Conservation (phyloP, 2,329 filamentous ascomycete genomes). For the Cladosporium phlei region DNA sequence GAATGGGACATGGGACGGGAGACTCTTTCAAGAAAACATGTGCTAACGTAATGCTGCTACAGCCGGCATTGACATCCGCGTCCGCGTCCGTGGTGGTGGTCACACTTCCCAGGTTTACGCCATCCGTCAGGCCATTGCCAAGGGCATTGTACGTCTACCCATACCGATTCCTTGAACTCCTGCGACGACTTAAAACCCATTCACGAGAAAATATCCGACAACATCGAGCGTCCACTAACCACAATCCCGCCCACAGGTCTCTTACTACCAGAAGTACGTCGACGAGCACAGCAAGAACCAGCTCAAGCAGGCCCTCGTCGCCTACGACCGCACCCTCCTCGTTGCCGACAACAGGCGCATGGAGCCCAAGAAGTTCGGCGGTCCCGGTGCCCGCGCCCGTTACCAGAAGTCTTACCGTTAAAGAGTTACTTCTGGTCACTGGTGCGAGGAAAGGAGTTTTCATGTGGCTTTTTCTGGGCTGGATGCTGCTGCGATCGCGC, state of each 20-base stretch:
- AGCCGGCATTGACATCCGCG: conserved; percentile 90
- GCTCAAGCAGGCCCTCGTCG: conserved; percentile 92
- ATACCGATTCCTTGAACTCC: background rate
- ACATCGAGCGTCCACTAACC: conserved; percentile 15
- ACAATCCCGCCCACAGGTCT: conserved; percentile 45
- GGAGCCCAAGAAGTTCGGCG: conserved; percentile 98
- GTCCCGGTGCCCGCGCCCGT: conserved; percentile 88
- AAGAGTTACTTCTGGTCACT: conserved; percentile 32
- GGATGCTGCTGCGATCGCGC: conserved; percentile 13
- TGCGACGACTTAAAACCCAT: background rate
- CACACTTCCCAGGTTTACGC: conserved; percentile 97
- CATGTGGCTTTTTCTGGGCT: conserved; percentile 14
- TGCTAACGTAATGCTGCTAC: conserved; percentile 22
- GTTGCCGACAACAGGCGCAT: conserved; percentile 98
- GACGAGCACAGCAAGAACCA: conserved; percentile 99
- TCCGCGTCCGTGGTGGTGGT: conserved; percentile 93
- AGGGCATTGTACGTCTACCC: conserved; percentile 63
- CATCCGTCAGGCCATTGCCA: conserved; percentile 97
- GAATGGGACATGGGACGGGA: background rate
- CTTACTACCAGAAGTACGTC: conserved; percentile 99
- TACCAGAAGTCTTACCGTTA: conserved; percentile 99
- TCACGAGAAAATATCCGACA: background rate
- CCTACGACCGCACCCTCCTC: conserved; percentile 94
- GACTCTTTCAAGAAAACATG: conserved; percentile 10
- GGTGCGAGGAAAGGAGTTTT: conserved; percentile 13